Percentiles rank a stretch among this genome's conserved stretches.
Conservation (phyloP, 1,284 basidiomycete species). For the Trametes polyzona region DNA sequence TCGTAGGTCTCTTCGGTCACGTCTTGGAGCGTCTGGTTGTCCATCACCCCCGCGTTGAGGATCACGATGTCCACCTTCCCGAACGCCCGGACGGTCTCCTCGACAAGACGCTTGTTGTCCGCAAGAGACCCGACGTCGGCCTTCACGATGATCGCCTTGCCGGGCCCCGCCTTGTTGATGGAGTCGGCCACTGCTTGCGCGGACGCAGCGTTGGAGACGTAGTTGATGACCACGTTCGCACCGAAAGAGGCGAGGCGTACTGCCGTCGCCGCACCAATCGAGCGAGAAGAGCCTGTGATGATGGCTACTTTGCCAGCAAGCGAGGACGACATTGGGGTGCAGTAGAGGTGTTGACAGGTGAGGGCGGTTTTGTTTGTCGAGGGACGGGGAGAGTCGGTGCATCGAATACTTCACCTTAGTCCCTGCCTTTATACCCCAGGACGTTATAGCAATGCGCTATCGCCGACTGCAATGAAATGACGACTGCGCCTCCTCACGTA, state of each 20-base stretch:
- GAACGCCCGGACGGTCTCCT: conserved; percentile 50
- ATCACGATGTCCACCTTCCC: conserved; percentile 60
- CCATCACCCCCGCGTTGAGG: conserved; percentile 59
- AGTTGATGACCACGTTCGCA: conserved; percentile 63
- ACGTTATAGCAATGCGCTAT: neutral
- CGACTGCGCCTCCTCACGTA: neutral
- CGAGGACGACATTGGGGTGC: conserved; percentile 22
- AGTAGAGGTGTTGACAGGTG: neutral
- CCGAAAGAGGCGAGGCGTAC: conserved; percentile 55
- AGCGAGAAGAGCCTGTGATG: conserved; percentile 62
- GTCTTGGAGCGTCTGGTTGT: conserved; percentile 46
- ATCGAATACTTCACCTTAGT: too few relatives aligned
- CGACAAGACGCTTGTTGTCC: conserved; percentile 47
- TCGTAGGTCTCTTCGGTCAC: conserved; percentile 56
- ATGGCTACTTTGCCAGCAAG: conserved; percentile 51
- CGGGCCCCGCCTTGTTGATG: conserved; percentile 46
- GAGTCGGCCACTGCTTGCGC: conserved; percentile 50
- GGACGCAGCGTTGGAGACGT: conserved; percentile 39
- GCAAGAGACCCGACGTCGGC: conserved; percentile 52
- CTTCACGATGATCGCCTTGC: conserved; percentile 54
- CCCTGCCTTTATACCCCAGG: neutral
- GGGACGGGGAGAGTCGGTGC: neutral
- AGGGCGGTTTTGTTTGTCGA: too few relatives aligned
- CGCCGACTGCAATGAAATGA: neutral
- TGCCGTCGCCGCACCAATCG: conserved; percentile 61